These are phyloP conservation scores for Letharia lupina DNA, from an alignment of 495 filamentous ascomycete species.

Conservation along the genomic window DNA sequence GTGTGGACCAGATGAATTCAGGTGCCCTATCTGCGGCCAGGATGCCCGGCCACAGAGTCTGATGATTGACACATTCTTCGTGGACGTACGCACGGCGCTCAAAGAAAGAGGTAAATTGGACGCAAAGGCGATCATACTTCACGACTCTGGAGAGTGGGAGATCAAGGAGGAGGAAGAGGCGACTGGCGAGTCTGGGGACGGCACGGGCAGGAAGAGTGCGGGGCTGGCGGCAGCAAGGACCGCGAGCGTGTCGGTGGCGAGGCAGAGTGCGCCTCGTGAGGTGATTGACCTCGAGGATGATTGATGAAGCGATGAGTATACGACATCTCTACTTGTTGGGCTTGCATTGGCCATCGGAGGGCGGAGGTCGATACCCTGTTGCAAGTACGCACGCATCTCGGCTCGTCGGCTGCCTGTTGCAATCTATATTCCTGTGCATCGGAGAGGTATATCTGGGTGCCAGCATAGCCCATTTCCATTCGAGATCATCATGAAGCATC, in stretches of 20 bases:
- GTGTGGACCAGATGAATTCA: constrained; percentile 64
- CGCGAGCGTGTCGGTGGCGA: background rate
- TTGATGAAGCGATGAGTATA: constrained; percentile 7
- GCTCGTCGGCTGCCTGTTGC: background rate
- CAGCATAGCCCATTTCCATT: background rate
- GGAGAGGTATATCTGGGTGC: background rate
- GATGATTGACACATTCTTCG: constrained; percentile 61
- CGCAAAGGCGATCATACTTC: constrained; percentile 51
- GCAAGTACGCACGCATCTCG: background rate
- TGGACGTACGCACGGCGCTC: constrained; percentile 45
- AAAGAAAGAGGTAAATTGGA: constrained; percentile 33
- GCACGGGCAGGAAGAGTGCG: constrained; percentile 9
- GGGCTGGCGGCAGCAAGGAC: background rate
- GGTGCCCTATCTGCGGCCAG: constrained; percentile 66
- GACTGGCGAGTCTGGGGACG: constrained; percentile 21
- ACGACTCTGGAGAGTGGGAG: constrained; percentile 51
- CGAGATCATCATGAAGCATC: background rate
- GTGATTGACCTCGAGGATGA: constrained; percentile 24
- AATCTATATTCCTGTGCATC: background rate
- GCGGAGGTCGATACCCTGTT: background rate
- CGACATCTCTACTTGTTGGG: background rate
- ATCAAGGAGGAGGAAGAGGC: constrained; percentile 32
- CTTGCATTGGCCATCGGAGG: background rate
- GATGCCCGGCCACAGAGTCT: constrained; percentile 68
- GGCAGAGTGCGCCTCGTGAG: constrained; percentile 7